phyloP scores from a whole-genome alignment of 352 stramenopile genomes.

The Globisporangium yorkense region DNA sequence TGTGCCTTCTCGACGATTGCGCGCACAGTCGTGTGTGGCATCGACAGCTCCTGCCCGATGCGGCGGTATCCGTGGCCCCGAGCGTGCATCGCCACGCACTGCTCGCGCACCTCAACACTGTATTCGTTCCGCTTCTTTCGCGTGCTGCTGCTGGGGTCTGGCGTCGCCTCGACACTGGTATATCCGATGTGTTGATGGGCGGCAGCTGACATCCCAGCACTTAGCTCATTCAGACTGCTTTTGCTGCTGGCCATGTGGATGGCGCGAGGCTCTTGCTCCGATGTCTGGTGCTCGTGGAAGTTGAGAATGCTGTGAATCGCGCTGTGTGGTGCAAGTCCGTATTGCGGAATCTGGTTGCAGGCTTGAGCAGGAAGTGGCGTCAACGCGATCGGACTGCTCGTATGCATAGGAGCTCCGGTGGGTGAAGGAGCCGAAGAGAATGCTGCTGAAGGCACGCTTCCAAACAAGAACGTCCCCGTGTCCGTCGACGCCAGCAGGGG shows the following conservation, averaged over 20 bases:
- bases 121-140: slow-evolving; percentile 47
- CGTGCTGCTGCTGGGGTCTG: slow-evolving; percentile 6
- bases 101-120: slow-evolving; percentile 43
- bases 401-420: background rate
- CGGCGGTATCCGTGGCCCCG: slow-evolving; percentile 51
- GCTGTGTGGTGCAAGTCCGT: background rate
- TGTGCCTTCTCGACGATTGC: slow-evolving; percentile 63
- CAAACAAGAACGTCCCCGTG: no score
- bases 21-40: slow-evolving; percentile 67
- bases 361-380: background rate
- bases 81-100: slow-evolving; percentile 45
- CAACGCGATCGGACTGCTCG: background rate
- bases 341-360: background rate
- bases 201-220: background rate
- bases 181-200: background rate
- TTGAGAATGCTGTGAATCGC: slow-evolving; percentile 8
- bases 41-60: slow-evolving; percentile 53
- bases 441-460: background rate
- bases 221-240: background rate
- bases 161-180: background rate
- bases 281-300: background rate
- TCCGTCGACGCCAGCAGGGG: no score
- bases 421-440: background rate
- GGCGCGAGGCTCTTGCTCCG: background rate
- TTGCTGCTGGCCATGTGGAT: background rate